Percentiles rank a stretch among this genome's conserved stretches.
phyloP scores from a whole-genome alignment of 1,284 basidiomycete species.

The Marasmius sp. region DNA sequence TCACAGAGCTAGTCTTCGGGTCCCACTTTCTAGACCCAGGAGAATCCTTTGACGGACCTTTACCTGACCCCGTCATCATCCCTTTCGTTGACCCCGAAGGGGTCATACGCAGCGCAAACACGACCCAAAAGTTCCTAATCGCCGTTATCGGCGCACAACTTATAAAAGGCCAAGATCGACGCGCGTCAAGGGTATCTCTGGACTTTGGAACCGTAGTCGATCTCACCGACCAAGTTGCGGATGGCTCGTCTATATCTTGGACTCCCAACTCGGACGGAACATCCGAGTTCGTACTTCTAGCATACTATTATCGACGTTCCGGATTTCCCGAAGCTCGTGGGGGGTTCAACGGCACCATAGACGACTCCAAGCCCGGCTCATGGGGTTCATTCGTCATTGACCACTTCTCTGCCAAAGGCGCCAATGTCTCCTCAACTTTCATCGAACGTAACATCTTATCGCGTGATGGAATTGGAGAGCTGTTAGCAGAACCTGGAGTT shows the following conservation, averaged over 20 bases:
- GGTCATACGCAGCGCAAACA: slow-evolving; percentile 15
- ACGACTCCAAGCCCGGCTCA: slow-evolving; percentile 15
- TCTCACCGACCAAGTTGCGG: slow-evolving; percentile 12
- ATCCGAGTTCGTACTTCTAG: slow-evolving; percentile 13
- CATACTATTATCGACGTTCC: slow-evolving; percentile 18
- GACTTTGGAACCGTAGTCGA: slow-evolving; percentile 18
- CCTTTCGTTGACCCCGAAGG: slow-evolving; percentile 7
- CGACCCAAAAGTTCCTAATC: slow-evolving; percentile 13
- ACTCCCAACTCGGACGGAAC: slow-evolving; percentile 6
- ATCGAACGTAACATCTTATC: slow-evolving; percentile 16
- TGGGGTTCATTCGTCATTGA: slow-evolving; percentile 19
- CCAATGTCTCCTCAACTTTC: slow-evolving; percentile 15
- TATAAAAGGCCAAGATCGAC: slow-evolving; percentile 9
- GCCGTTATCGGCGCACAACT: slow-evolving; percentile 17
- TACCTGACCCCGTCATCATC: slow-evolving; percentile 14
- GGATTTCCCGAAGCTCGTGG: slow-evolving; percentile 15
- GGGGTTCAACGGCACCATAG: slow-evolving; percentile 14
- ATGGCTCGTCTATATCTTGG: slow-evolving; percentile 4
- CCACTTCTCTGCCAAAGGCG: slow-evolving; percentile 17
- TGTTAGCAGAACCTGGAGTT: slow-evolving; percentile 15
- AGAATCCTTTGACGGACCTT: slow-evolving; percentile 12
- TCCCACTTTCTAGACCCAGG: slow-evolving; percentile 14
- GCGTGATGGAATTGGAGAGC: slow-evolving; percentile 10
- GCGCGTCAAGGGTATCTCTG: slow-evolving; percentile 10
- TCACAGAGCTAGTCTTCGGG: slow-evolving; percentile 19